These are phyloP conservation scores for Kodamaea sagamina DNA, from an alignment of 805 yeast genomes.

Conservation along the genomic window DNA sequence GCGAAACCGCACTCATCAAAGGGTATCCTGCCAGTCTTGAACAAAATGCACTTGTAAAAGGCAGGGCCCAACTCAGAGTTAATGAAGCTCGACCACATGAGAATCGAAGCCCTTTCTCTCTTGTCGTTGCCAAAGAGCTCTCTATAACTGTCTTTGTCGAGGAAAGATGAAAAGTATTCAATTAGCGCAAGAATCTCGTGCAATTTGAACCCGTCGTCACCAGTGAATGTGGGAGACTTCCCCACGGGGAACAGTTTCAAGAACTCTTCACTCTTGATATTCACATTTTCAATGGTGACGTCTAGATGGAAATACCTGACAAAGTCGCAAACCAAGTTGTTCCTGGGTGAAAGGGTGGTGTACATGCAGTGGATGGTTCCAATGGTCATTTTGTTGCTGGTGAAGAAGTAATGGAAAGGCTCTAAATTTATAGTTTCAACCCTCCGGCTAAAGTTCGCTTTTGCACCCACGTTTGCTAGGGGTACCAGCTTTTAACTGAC, in stretches of 20 bases:
- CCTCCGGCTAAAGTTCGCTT: background rate
- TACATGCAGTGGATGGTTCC: background rate
- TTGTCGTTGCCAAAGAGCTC: background rate
- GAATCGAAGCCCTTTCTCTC: background rate
- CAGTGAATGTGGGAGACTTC: background rate
- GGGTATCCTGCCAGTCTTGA: background rate
- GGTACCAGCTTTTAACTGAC: too few relatives aligned
- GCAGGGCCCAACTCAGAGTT: background rate
- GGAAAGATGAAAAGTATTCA: background rate
- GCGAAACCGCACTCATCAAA: background rate
- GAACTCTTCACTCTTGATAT: background rate
- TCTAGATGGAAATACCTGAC: slow-evolving; percentile 1
- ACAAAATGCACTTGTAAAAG: background rate
- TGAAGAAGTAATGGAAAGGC: background rate
- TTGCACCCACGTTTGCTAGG: too few relatives aligned
- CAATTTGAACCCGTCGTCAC: background rate
- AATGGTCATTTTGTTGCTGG: background rate
- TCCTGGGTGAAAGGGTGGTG: background rate
- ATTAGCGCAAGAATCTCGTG: slow-evolving; percentile 3
- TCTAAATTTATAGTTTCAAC: background rate
- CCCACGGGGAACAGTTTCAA: slow-evolving; percentile 1
- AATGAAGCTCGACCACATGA: background rate
- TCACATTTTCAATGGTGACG: background rate
- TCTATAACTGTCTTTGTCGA: background rate
- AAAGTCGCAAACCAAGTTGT: slow-evolving; percentile 2